phyloP scores from a whole-genome alignment of 1,284 basidiomycete genomes.

The Tilletiaria anomala region DNA sequence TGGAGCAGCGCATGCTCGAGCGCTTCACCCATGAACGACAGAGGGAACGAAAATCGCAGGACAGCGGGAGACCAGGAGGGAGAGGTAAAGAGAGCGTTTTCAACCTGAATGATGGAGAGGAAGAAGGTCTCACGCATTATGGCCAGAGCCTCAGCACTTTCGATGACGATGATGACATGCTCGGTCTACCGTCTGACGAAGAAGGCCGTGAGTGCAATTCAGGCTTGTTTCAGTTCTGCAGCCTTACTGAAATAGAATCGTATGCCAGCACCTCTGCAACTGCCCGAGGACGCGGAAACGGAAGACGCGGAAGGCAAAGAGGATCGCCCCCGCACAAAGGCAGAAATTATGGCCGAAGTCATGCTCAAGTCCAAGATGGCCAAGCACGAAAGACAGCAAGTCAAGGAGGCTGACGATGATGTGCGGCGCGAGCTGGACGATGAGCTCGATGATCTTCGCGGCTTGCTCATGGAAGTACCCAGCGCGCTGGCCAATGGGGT shows the following conservation, averaged over 20 bases:
- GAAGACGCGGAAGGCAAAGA: constrained; percentile 3
- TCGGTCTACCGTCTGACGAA: constrained; percentile 15
- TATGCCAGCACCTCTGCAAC: neutral
- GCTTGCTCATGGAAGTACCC: constrained; percentile 53
- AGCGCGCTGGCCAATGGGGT: constrained; percentile 2
- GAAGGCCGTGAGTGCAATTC: constrained; percentile 5
- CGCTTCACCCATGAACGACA: constrained; percentile 70
- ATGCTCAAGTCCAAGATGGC: constrained; percentile 80
- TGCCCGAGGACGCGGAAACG: neutral
- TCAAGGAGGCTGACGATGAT: constrained; percentile 71
- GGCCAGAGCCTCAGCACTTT: constrained; percentile 68
- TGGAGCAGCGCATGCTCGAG: constrained; percentile 94
- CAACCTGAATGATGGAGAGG: constrained; percentile 63
- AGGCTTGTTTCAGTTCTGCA: too few species aligned
- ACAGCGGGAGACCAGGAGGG: too few species aligned
- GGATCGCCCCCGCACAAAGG: constrained; percentile 53
- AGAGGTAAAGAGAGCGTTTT: constrained; percentile 70
- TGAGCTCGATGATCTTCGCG: constrained; percentile 68
- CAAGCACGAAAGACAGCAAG: constrained; percentile 70
- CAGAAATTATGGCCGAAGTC: constrained; percentile 94
- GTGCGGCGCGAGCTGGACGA: constrained; percentile 76
- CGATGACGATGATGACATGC: constrained; percentile 69
- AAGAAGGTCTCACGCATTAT: constrained; percentile 63
- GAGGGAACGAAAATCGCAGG: constrained; percentile 36
- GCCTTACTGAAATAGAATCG: too few species aligned